Evolutionary conservation across 1,284 basidiomycete genomes (phyloP), one percentile per base, ranked within the genome.

Genomic region (Papiliotrema laurentii): DNA sequence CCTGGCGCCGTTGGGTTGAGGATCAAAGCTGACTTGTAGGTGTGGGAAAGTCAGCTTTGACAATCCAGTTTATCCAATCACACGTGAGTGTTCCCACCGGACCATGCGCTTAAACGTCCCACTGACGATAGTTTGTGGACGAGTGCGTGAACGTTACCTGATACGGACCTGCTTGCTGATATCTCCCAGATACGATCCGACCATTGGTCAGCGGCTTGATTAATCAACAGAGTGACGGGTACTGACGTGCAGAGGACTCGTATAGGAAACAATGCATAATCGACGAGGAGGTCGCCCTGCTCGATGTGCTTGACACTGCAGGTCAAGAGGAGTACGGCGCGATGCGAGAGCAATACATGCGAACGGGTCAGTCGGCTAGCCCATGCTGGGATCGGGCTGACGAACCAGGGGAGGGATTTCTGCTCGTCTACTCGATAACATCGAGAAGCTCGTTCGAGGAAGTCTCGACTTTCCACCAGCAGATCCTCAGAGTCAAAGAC

Each of bases 381-480:
- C 25, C 9, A 7, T 25, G n/a, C 33, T 43, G 28, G 49, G 34
- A 45, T 34, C 13, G 36, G 24, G 13, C 13, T 24, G 35, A 44
- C 56, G 46, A 93, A n/a, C 88, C 89, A 24, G 96, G 96, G 54
- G 96, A 98, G 76, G 96, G 96, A 4, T 99, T 97, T 81, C 81
- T 99, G 43, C 84, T 98, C 55, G 96, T 98, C 53, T 99, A 98
- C 77, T 94, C 91, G 54, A 98, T 98, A 77, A 97, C 94, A 16
- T 96, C 92, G 38, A 85, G 94, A 60, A 92, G 90, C 76, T 97
- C 92, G 38, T 98, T 97, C 68, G 93, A 97, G 75, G 90, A 93
- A 80, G 94, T 97, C 66, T 87, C 83, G 73, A 93, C 89, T 1
- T 97, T 98, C 82, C 90, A 97, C 72, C 92, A 97, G 73, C 94